Evolutionary conservation across 768 basidiomycete genomes (phyloP).

Genomic region (Termitomyces sp.): DNA sequence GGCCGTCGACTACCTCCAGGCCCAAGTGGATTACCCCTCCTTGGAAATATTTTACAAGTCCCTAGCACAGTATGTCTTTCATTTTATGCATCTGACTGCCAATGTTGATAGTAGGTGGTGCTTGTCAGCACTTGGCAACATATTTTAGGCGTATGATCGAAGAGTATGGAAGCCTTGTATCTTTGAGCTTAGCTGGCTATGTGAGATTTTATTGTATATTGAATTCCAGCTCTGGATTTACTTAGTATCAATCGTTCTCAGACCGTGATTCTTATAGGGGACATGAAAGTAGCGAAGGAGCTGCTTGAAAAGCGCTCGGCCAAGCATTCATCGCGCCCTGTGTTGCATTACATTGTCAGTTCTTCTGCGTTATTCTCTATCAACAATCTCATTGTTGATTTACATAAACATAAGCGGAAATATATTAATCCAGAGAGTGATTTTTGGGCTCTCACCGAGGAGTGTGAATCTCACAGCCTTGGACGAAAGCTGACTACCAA

Average conservation of each 20-base stretch:
- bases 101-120: not conserved
- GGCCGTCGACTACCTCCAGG: not conserved
- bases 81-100: not conserved
- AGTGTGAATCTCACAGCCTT: too few species aligned
- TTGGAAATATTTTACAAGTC: not conserved
- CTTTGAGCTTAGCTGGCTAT: not conserved
- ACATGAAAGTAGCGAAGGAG: not conserved
- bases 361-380: not conserved
- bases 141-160: not conserved
- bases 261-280: not conserved
- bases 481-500: not conserved
- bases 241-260: not conserved
- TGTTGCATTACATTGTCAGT: not conserved
- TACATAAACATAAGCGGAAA: not conserved
- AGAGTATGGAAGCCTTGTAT: not conserved
- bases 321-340: not conserved
- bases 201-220: not conserved
- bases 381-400: not conserved
- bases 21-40: not conserved
- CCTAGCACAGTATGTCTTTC: not conserved
- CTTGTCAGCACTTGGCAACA: not conserved
- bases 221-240: not conserved
- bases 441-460: not conserved
- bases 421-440: not conserved
- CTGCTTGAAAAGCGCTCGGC: not conserved